Conservation (phyloP, 1,139 yeast genomes). For the Blastobotrys persicus region DNA sequence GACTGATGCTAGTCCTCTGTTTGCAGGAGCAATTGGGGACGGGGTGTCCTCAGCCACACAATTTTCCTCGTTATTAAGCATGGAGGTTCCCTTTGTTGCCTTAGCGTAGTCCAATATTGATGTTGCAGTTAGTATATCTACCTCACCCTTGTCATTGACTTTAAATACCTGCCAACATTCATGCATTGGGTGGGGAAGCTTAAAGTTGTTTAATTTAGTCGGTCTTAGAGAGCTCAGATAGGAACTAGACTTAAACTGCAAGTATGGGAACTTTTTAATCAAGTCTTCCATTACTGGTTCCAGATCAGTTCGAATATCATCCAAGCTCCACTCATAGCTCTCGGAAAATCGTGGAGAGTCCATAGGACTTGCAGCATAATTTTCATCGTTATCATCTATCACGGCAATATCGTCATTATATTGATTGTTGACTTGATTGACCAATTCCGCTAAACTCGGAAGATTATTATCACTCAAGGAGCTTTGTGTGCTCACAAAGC, state of each 20-base stretch:
- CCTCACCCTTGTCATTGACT: constrained; percentile 32
- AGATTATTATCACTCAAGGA: constrained; percentile 21
- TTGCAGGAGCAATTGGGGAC: constrained; percentile 14
- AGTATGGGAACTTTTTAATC: constrained; percentile 30
- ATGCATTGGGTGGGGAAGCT: constrained; percentile 29
- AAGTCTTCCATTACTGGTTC: constrained; percentile 38
- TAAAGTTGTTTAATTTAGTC: constrained; percentile 25
- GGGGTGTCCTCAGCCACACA: constrained; percentile 2
- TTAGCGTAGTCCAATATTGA: constrained; percentile 22
- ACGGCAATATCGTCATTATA: constrained; percentile 15
- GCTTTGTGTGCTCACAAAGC: constrained; percentile 7
- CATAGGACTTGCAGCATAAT: constrained; percentile 19
- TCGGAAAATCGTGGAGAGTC: constrained; percentile 24
- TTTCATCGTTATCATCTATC: constrained; percentile 11
- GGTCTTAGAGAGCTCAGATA: constrained; percentile 27
- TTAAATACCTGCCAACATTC: constrained; percentile 40
- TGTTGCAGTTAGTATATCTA: constrained; percentile 29
- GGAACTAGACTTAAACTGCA: constrained; percentile 25
- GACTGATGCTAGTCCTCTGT: constrained; percentile 11
- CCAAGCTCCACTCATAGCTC: constrained; percentile 37
- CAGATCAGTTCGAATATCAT: constrained; percentile 34
- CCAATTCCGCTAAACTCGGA: constrained; percentile 23
- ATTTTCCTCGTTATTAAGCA: constrained; percentile 2
- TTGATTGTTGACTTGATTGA: constrained; percentile 4
- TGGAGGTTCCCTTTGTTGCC: constrained; percentile 2